A percentile compares a stretch with the other conserved stretches of the same genome.
Evolutionary conservation across 148 eudicot species (phyloP).

Genomic region (Heliosperma pusillum): DNA sequence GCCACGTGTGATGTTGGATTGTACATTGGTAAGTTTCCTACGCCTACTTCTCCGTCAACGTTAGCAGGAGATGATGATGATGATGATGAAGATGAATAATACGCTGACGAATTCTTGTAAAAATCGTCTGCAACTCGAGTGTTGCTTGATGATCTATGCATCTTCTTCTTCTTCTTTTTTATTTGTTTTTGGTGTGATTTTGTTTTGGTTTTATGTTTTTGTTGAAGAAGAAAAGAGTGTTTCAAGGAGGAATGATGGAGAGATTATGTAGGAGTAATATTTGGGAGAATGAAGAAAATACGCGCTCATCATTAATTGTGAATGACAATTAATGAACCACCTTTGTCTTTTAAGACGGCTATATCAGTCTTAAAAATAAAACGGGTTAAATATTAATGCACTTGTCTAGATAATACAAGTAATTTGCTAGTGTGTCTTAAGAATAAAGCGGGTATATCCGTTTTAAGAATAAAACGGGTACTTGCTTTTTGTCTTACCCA

Average conservation of each 20-base stretch:
- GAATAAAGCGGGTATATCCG: too few species aligned
- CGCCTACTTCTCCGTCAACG: slow-evolving; percentile 3
- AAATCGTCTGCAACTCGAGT: slow-evolving; percentile 57
- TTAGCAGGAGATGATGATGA: slow-evolving; percentile 28
- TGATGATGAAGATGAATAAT: slow-evolving; percentile 9
- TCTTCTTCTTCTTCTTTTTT: slow-evolving; percentile 11
- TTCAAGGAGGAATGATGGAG: background rate
- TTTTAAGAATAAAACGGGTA: too few species aligned
- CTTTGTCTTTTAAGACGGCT: too few species aligned
- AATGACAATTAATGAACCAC: too few species aligned
- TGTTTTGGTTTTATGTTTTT: background rate
- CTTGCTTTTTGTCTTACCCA: too few species aligned
- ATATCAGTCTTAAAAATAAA: too few species aligned
- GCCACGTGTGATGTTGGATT: slow-evolving; percentile 35
- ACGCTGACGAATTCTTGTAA: slow-evolving; percentile 27
- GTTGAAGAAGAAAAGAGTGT: background rate
- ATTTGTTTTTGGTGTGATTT: too few species aligned
- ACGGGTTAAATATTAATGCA: too few species aligned
- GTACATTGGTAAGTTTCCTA: slow-evolving; percentile 43
- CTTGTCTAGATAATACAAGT: too few species aligned
- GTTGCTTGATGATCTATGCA: slow-evolving; percentile 65
- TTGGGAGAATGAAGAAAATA: background rate
- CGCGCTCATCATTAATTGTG: too few species aligned
- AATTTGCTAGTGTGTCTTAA: too few species aligned
- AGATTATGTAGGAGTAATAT: background rate